Conservation (phyloP, 768 basidiomycete species). For the Amanita polypyramis region DNA sequence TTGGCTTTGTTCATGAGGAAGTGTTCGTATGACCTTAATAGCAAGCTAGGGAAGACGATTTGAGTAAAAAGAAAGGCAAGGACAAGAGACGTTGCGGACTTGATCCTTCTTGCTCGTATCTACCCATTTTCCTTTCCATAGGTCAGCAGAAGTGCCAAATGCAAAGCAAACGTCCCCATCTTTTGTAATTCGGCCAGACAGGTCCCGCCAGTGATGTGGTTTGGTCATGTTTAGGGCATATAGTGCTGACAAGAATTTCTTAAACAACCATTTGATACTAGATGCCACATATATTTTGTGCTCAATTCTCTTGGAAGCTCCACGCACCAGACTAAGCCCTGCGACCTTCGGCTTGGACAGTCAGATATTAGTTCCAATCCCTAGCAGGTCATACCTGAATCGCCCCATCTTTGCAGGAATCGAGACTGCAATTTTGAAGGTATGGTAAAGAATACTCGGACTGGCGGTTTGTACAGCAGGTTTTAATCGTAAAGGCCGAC, state of each 20-base stretch:
- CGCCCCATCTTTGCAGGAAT: no score
- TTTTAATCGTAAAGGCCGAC: no score
- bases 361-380: no score
- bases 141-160: constrained; percentile 11
- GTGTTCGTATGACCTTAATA: constrained; percentile 6
- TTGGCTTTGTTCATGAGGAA: background rate
- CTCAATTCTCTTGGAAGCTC: background rate
- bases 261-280: no score
- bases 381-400: no score
- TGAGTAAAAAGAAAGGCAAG: background rate
- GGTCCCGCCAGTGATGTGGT: background rate
- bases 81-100: background rate
- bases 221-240: background rate
- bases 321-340: no score
- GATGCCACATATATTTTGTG: no score
- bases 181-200: background rate
- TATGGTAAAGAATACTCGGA: no score
- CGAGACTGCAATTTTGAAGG: no score
- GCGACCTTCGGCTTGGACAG: no score
- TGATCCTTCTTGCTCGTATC: background rate
- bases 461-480: no score
- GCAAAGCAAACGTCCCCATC: constrained; percentile 8
- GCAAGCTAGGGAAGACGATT: background rate
- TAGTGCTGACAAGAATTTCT: no score
- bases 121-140: constrained; percentile 11